Percentiles rank a stretch among this genome's conserved stretches.
Evolutionary conservation across 495 filamentous ascomycete genomes (phyloP).

Genomic region (Xylaria grammica): DNA sequence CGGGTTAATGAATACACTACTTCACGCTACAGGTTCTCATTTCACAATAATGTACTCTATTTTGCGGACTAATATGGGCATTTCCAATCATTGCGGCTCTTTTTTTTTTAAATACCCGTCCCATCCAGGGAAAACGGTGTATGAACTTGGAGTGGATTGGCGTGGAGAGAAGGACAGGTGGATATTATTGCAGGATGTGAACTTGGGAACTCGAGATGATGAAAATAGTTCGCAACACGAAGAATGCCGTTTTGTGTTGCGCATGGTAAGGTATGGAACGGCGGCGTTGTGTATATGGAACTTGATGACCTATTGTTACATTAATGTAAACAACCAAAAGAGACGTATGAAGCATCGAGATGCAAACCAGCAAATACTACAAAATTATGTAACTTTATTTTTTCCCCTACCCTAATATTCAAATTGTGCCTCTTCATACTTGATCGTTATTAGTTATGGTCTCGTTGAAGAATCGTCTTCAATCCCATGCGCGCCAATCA

Average conservation of each 20-base stretch:
- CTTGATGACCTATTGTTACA: background rate
- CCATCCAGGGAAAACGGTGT: background rate
- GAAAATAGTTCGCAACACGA: background rate
- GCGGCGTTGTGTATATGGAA: background rate
- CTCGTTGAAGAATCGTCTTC: background rate
- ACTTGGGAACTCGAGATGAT: no score
- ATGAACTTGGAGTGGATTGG: background rate
- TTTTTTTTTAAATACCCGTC: no score
- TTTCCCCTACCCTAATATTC: no score
- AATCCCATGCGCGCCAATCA: background rate
- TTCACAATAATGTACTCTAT: background rate
- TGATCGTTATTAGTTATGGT: background rate
- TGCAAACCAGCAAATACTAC: no score
- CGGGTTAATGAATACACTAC: background rate
- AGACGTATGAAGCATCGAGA: no score
- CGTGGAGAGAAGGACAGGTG: background rate
- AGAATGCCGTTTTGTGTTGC: background rate
- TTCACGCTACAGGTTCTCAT: background rate
- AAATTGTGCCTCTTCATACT: background rate
- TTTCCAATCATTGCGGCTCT: background rate
- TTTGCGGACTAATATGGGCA: background rate
- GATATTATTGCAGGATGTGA: background rate
- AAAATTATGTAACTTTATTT: background rate
- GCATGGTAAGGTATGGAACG: background rate
- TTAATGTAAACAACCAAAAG: conserved; percentile 7